phyloP scores from a whole-genome alignment of 176 grass and related monocot species.

The Oryza rufipogon region DNA sequence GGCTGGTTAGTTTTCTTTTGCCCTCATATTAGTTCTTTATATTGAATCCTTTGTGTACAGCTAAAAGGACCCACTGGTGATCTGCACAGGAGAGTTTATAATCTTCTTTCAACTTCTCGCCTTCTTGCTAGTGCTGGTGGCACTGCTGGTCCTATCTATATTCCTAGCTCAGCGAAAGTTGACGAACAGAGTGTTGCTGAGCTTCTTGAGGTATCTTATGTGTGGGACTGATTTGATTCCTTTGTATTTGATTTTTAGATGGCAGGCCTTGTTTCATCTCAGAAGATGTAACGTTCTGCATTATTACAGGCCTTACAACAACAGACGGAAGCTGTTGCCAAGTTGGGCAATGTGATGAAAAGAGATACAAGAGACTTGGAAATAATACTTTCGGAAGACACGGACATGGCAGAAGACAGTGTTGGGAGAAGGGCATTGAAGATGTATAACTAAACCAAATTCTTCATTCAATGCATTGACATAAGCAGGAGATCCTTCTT shows the following conservation, averaged over 20 bases:
- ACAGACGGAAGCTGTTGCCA: slow-evolving; percentile 90
- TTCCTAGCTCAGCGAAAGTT: slow-evolving; percentile 72
- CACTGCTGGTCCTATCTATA: slow-evolving; percentile 55
- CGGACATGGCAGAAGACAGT: slow-evolving; percentile 50
- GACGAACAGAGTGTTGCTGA: slow-evolving; percentile 69
- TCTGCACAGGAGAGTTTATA: slow-evolving; percentile 80
- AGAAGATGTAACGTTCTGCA: slow-evolving; percentile 8
- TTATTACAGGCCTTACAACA: slow-evolving; percentile 70
- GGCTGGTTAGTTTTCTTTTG: slow-evolving; percentile 19
- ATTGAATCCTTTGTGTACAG: slow-evolving; percentile 43
- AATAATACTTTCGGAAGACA: slow-evolving; percentile 75
- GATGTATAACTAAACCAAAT: slow-evolving; percentile 26
- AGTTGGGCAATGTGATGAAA: slow-evolving; percentile 88
- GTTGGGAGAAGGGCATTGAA: slow-evolving; percentile 35
- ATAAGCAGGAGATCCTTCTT: neutral
- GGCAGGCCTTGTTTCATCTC: neutral
- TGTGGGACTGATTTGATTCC: neutral
- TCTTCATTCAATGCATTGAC: neutral
- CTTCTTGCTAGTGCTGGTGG: slow-evolving; percentile 62
- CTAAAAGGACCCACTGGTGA: slow-evolving; percentile 80
- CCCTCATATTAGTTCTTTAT: slow-evolving; percentile 7
- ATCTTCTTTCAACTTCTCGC: slow-evolving; percentile 69
- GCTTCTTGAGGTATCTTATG: slow-evolving; percentile 65
- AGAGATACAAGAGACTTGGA: slow-evolving; percentile 84
- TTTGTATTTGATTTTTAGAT: slow-evolving; percentile 2